Conservation (phyloP, 208 protist species). For the Trypanosoma cruzi region DNA sequence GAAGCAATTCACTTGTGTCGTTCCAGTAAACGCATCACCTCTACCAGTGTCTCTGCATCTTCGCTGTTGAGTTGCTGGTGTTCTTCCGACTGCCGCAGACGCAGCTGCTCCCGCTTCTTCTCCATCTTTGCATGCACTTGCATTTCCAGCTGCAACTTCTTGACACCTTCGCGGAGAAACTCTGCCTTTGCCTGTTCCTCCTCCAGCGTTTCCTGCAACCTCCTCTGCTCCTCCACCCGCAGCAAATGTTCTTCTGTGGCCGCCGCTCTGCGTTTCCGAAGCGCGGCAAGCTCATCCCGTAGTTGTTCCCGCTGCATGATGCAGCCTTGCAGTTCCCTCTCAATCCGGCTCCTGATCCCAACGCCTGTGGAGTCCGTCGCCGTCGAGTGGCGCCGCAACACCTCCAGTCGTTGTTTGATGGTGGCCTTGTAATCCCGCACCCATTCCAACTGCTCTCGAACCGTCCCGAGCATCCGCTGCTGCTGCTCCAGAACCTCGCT, state of each 20-base stretch:
- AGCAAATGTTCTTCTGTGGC: constrained; percentile 15
- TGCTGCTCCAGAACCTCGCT: constrained; percentile 15
- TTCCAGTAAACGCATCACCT: constrained; percentile 20
- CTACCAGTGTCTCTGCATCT: constrained; percentile 3
- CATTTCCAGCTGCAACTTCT: constrained; percentile 15
- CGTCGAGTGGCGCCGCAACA: neutral
- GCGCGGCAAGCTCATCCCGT: constrained; percentile 20
- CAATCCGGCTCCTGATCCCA: constrained; percentile 13
- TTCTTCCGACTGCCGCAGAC: neutral
- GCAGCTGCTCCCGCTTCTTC: constrained; percentile 22
- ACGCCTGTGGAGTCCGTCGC: neutral
- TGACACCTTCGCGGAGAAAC: constrained; percentile 12
- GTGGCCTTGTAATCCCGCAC: constrained; percentile 13
- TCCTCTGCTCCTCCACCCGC: constrained; percentile 25
- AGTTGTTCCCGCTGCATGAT: constrained; percentile 20
- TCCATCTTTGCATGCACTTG: constrained; percentile 24
- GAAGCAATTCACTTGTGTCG: neutral
- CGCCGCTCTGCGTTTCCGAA: constrained; percentile 19
- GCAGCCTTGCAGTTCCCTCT: constrained; percentile 30
- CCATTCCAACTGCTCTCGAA: constrained; percentile 3
- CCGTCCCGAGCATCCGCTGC: neutral
- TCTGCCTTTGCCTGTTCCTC: constrained; percentile 15
- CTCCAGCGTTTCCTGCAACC: constrained; percentile 17
- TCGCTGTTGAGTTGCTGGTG: constrained; percentile 8
- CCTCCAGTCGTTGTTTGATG: constrained; percentile 2